phyloP scores from a whole-genome alignment of 1,284 basidiomycete genomes.

The Trichosporon faecale region DNA sequence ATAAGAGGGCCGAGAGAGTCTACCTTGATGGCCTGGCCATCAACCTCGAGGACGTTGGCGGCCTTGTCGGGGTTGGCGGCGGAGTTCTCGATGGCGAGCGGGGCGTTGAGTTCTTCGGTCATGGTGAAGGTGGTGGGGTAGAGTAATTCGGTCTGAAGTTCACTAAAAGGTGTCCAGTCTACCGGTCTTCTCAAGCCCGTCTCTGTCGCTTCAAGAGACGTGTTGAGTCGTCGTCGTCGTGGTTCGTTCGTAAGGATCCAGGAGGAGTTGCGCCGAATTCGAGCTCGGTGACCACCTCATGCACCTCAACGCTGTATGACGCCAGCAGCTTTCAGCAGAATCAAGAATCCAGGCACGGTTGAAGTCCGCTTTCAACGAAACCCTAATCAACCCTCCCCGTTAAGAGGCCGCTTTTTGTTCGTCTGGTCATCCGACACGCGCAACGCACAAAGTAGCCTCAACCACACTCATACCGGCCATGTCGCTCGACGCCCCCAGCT shows the following conservation, averaged over 20 bases:
- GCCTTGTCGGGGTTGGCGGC: slow-evolving; percentile 21
- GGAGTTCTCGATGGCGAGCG: slow-evolving; percentile 20
- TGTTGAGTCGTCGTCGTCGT: background rate
- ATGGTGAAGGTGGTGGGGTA: slow-evolving; percentile 3
- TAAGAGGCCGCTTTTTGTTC: slow-evolving; percentile 14
- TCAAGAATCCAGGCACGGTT: background rate
- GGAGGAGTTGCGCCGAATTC: background rate
- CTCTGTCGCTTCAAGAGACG: background rate
- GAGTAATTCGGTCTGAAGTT: background rate
- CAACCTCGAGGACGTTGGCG: slow-evolving; percentile 38
- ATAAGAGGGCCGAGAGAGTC: slow-evolving; percentile 51
- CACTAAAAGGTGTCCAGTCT: too few species aligned
- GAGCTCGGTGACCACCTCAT: background rate
- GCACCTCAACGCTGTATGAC: background rate
- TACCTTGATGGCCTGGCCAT: slow-evolving; percentile 45
- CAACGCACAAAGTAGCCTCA: slow-evolving; percentile 9
- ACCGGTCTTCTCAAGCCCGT: background rate
- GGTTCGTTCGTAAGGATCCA: background rate
- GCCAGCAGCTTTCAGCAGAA: background rate
- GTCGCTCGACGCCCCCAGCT: slow-evolving; percentile 50
- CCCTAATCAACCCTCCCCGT: background rate
- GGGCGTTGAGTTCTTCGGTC: slow-evolving; percentile 11
- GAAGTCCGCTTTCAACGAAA: background rate
- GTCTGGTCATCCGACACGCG: background rate
- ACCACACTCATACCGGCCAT: slow-evolving; percentile 27